A percentile compares a stretch with the other conserved stretches of the same genome.
Evolutionary conservation across 2,329 filamentous ascomycete genomes (phyloP).

Genomic region (Aspergillus arachidicola): DNA sequence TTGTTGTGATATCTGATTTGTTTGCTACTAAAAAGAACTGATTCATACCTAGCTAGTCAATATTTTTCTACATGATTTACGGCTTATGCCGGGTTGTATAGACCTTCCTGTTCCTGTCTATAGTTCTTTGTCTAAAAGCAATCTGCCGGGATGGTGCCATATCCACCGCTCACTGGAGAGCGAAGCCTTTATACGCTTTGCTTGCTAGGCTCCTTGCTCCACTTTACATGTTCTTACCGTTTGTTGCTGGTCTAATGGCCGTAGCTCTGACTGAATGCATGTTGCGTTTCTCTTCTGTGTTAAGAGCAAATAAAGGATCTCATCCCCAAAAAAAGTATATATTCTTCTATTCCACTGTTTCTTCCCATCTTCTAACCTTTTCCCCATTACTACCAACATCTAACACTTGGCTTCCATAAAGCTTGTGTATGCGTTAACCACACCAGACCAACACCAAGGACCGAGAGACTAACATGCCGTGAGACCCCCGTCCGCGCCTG

Average conservation of each 20-base stretch:
- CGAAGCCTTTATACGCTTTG: neutral
- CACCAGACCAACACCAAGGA: neutral
- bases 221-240: neutral
- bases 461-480: neutral
- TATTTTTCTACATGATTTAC: constrained; percentile 1
- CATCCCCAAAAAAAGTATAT: neutral
- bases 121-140: neutral
- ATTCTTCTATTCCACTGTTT: constrained; percentile 7
- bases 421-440: neutral
- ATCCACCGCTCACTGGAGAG: neutral
- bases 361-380: constrained; percentile 4
- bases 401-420: constrained; percentile 9
- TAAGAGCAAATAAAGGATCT: neutral
- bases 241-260: neutral
- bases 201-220: neutral
- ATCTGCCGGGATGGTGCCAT: neutral
- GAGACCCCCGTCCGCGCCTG: neutral
- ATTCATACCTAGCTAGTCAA: constrained; percentile 1
- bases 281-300: neutral
- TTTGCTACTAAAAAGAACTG: constrained; percentile 15
- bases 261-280: neutral
- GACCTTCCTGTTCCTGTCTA: neutral
- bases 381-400: constrained; percentile 4
- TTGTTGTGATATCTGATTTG: constrained; percentile 16
- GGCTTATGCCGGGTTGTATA: neutral